Evolutionary conservation across 805 yeast species (phyloP).

Genomic region (Candida jianshihensis): DNA sequence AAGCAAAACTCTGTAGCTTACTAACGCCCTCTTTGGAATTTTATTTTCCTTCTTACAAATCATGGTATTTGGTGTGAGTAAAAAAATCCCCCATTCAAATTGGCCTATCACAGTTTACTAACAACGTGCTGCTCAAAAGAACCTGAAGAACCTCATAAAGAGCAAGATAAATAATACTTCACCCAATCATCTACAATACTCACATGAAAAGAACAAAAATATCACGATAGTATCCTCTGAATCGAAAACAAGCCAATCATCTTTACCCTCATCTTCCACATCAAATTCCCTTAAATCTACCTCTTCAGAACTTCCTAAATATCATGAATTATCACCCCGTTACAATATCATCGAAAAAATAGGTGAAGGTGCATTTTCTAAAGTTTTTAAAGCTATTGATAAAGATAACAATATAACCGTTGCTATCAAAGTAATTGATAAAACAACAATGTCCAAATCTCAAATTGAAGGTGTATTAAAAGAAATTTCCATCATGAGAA

Average conservation of each 20-base stretch:
- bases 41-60: background rate
- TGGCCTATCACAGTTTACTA: background rate
- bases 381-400: constrained; percentile 57
- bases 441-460: constrained; percentile 54
- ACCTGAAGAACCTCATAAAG: constrained; percentile 10
- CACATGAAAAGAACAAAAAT: too few species aligned
- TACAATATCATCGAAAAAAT: constrained; percentile 41
- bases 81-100: background rate
- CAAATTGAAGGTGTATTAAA: constrained; percentile 67
- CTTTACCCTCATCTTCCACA: background rate
- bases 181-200: constrained; percentile 7
- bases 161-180: background rate
- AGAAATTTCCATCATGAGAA: constrained; percentile 73
- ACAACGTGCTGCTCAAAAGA: constrained; percentile 1
- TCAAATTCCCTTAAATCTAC: background rate
- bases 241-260: constrained; percentile 7
- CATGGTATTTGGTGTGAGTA: constrained; percentile 3
- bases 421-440: constrained; percentile 57
- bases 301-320: constrained; percentile 7
- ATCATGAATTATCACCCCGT: constrained; percentile 17
- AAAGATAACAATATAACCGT: constrained; percentile 22
- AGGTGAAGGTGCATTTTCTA: constrained; percentile 82
- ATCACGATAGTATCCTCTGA: too few species aligned
- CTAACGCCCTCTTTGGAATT: too few species aligned
- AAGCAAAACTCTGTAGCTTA: too few species aligned